phyloP scores from a whole-genome alignment of 139 green algal species.

The Marvania coccoides region DNA sequence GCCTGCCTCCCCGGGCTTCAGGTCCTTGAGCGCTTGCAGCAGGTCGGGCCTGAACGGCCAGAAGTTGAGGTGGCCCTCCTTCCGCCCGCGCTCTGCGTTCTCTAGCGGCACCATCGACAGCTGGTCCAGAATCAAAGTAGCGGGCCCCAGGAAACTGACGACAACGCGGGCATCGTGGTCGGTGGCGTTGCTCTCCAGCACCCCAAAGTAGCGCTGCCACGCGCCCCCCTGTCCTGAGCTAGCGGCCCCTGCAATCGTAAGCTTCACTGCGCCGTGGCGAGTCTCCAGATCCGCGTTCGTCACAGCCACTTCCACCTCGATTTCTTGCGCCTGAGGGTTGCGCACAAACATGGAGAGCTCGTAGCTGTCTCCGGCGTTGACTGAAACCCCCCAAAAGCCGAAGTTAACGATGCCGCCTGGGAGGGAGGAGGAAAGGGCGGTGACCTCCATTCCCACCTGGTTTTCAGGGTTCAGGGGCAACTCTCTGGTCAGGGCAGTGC shows the following conservation, averaged over 20 bases:
- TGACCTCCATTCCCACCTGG: constrained; percentile 26
- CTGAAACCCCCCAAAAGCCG: constrained; percentile 38
- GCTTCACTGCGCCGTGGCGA: background rate
- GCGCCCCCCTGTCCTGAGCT: background rate
- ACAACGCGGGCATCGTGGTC: background rate
- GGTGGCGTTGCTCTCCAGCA: background rate
- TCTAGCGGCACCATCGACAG: constrained; percentile 17
- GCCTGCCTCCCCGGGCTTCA: constrained; percentile 15
- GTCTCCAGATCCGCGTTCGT: background rate
- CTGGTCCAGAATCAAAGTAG: background rate
- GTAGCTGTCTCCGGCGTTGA: background rate
- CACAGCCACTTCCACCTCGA: background rate
- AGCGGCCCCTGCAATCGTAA: background rate
- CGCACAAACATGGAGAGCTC: constrained; percentile 3
- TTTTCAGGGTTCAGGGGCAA: constrained; percentile 19
- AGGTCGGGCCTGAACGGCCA: constrained; percentile 21
- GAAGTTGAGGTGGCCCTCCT: constrained; percentile 2
- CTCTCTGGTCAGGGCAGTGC: background rate
- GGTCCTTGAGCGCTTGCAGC: constrained; percentile 16
- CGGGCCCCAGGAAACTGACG: background rate
- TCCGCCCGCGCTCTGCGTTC: constrained; percentile 4
- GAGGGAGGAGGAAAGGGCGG: background rate
- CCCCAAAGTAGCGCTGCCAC: background rate
- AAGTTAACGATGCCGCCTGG: constrained; percentile 28
- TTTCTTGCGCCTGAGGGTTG: background rate